Evolutionary conservation across 2,329 filamentous ascomycete species (phyloP).

Genomic region (Lachnellula hyalina): DNA sequence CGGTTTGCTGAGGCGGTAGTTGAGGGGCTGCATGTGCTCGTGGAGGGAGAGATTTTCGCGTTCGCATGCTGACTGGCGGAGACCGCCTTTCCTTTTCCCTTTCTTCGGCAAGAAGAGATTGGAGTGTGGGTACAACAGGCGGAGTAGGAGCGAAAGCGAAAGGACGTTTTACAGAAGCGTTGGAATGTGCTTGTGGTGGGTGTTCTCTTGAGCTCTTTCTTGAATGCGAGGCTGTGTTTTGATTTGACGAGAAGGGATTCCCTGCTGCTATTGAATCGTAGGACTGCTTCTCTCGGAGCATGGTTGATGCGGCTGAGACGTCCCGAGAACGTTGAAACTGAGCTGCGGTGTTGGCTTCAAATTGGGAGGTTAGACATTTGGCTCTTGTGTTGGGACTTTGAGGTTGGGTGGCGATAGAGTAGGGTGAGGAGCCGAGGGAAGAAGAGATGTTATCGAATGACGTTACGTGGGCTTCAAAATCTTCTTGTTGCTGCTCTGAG

Average conservation of each 20-base stretch:
- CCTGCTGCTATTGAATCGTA: conserved; percentile 12
- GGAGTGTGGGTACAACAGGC: background rate
- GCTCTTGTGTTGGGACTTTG: conserved; percentile 8
- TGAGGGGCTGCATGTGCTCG: background rate
- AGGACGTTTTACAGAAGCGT: background rate
- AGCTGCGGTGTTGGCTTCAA: conserved; percentile 19
- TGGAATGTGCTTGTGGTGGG: conserved; percentile 12
- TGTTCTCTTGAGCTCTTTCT: conserved; percentile 4
- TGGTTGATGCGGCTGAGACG: conserved; percentile 2
- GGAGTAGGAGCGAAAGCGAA: background rate
- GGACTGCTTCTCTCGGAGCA: conserved; percentile 5
- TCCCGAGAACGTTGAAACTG: conserved; percentile 10
- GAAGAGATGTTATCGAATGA: conserved; percentile 17
- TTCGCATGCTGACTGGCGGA: conserved; percentile 19
- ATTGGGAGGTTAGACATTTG: conserved; percentile 21
- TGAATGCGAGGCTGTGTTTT: background rate
- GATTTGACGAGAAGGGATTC: conserved; percentile 3
- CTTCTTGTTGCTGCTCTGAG: conserved; percentile 7
- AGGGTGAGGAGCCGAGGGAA: conserved; percentile 22
- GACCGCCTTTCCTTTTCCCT: conserved; percentile 3
- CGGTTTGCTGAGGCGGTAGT: background rate
- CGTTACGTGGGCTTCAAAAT: conserved; percentile 25
- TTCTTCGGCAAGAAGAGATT: background rate
- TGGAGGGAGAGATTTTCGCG: background rate
- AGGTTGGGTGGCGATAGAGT: conserved; percentile 8